Percentiles rank a stretch among this genome's conserved stretches.
Conservation (phyloP, 108 stramenopile species). For the Nitzschia sp. region DNA sequence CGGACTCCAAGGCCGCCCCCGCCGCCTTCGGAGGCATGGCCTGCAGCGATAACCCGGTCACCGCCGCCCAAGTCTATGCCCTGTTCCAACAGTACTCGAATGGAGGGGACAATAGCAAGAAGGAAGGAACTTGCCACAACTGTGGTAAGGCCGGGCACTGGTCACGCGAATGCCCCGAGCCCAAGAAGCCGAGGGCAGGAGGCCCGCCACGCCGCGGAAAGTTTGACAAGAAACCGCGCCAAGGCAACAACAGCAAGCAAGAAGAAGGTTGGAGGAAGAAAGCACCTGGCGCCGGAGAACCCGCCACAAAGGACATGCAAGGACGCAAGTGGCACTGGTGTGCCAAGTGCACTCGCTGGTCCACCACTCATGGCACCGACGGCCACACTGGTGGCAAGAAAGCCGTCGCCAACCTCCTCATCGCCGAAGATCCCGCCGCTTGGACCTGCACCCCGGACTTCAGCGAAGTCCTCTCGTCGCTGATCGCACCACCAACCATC, state of each 20-base stretch:
- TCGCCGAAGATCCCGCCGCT: neutral
- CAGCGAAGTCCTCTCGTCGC: too few species aligned
- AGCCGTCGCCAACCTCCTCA: neutral
- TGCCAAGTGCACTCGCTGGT: slow-evolving; percentile 19
- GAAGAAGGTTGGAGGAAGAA: neutral
- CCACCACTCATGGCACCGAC: slow-evolving; percentile 23
- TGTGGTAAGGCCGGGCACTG: slow-evolving; percentile 3
- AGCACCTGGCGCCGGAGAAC: neutral
- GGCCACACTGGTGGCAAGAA: neutral
- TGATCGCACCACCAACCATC: too few species aligned
- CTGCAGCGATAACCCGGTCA: neutral
- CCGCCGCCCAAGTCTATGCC: neutral
- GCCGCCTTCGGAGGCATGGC: too few species aligned
- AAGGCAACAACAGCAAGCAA: neutral
- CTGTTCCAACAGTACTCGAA: neutral
- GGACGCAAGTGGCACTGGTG: slow-evolving; percentile 13
- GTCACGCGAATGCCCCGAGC: too few species aligned
- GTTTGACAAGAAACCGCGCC: too few species aligned
- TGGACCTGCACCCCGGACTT: neutral
- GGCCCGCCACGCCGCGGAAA: neutral
- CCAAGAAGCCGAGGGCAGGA: too few species aligned
- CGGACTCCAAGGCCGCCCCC: too few species aligned
- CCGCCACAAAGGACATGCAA: neutral
- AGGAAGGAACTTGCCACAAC: neutral
- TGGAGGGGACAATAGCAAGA: neutral